phyloP scores from a whole-genome alignment of 2,329 filamentous ascomycete species.

The Botrytis fragariae region DNA sequence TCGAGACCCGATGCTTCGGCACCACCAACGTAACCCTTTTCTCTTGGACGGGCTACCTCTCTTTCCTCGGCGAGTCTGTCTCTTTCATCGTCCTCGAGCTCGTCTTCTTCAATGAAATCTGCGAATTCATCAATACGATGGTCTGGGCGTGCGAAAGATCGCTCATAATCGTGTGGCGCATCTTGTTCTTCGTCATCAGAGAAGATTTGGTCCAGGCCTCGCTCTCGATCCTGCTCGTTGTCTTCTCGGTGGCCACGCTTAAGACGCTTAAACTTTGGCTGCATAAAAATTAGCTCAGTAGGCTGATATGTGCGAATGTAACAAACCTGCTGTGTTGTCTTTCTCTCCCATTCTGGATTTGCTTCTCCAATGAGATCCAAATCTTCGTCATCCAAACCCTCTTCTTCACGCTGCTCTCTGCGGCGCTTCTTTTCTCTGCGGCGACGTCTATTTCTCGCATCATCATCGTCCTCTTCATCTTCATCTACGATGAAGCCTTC shows the following conservation, averaged over 20 bases:
- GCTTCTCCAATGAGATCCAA: constrained; percentile 89
- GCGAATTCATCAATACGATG: constrained; percentile 78
- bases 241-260: constrained; percentile 86
- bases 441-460: constrained; percentile 50
- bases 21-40: constrained; percentile 65
- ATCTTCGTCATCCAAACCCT: constrained; percentile 88
- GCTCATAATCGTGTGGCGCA: constrained; percentile 47
- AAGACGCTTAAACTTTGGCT: constrained; percentile 94
- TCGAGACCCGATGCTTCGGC: constrained; percentile 83
- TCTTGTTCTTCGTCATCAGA: constrained; percentile 87
- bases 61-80: constrained; percentile 77
- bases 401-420: constrained; percentile 79
- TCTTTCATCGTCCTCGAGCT: constrained; percentile 83
- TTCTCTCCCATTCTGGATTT: constrained; percentile 66
- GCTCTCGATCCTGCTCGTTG: constrained; percentile 62
- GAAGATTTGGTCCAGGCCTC: constrained; percentile 88
- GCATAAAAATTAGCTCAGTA: constrained; percentile 29
- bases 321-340: constrained; percentile 66
- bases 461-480: constrained; percentile 71
- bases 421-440: constrained; percentile 76
- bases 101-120: constrained; percentile 96
- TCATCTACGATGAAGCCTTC: constrained; percentile 97
- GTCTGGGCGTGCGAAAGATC: constrained; percentile 41
- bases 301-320: background rate
- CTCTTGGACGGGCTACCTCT: constrained; percentile 79